These are phyloP conservation scores for Sequoiadendron giganteum DNA, from an alignment of 75 land plant species.

Conservation along the genomic window DNA sequence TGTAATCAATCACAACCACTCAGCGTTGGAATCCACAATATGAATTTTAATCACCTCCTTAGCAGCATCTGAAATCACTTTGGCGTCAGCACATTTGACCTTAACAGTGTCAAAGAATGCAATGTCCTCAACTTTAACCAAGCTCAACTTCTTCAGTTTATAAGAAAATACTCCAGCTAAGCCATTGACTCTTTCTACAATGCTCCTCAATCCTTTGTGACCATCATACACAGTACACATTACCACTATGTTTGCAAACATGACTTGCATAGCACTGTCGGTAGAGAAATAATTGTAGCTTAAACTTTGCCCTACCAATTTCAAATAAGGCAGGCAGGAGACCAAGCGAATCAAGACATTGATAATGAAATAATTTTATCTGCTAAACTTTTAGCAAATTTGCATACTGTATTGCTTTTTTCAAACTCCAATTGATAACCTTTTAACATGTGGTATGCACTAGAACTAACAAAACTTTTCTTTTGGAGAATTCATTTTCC, in stretches of 20 bases:
- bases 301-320: too few species aligned
- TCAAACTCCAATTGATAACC: neutral
- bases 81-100: slow-evolving; percentile 19
- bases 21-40: slow-evolving; percentile 28
- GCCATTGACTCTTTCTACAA: slow-evolving; percentile 22
- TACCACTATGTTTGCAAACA: slow-evolving; percentile 20
- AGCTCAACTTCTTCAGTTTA: slow-evolving; percentile 29
- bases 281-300: too few species aligned
- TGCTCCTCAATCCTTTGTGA: slow-evolving; percentile 18
- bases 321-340: too few species aligned
- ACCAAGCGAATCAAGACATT: too few species aligned
- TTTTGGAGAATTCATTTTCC: neutral
- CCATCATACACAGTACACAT: slow-evolving; percentile 22
- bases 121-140: slow-evolving; percentile 13
- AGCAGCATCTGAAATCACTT: slow-evolving; percentile 24
- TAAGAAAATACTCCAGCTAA: slow-evolving; percentile 35
- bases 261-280: slow-evolving; percentile 1
- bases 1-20: slow-evolving; percentile 20
- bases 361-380: too few species aligned
- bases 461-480: neutral
- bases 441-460: neutral
- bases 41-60: slow-evolving; percentile 31
- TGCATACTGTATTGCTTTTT: neutral
- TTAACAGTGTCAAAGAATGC: too few species aligned
- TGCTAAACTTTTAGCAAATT: neutral